Evolutionary conservation across 2,329 filamentous ascomycete species (phyloP).

Genomic region (Erysiphe pulchra): DNA sequence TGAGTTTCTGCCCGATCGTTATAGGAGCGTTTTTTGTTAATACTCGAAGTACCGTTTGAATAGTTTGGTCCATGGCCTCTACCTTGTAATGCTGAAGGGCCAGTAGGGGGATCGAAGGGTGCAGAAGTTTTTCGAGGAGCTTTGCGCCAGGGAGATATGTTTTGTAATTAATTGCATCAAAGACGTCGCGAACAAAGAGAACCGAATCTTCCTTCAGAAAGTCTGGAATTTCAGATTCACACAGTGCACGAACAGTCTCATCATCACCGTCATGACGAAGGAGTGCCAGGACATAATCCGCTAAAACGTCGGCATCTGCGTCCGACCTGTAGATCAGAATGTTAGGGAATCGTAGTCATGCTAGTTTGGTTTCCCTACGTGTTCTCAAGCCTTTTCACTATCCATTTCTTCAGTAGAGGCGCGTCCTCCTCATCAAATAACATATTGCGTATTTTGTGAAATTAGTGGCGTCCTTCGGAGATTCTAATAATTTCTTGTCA

Average conservation of each 20-base stretch:
- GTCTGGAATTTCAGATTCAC: constrained; percentile 46
- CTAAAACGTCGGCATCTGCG: constrained; percentile 57
- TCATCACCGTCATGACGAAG: constrained; percentile 42
- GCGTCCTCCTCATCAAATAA: constrained; percentile 36
- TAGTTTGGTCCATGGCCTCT: constrained; percentile 7
- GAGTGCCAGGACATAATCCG: constrained; percentile 62
- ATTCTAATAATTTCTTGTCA: no score
- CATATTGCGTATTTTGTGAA: constrained; percentile 17
- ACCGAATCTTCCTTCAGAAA: constrained; percentile 43
- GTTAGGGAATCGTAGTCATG: background rate
- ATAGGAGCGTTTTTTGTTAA: constrained; percentile 26
- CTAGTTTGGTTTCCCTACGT: constrained; percentile 25
- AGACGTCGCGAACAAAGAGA: constrained; percentile 45
- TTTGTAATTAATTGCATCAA: constrained; percentile 35
- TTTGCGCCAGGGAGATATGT: constrained; percentile 30
- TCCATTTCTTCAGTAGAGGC: constrained; percentile 45
- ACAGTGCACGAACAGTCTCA: constrained; percentile 37
- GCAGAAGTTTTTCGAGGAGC: constrained; percentile 11
- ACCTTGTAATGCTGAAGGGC: constrained; percentile 8
- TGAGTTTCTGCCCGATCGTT: constrained; percentile 25
- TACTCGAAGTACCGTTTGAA: constrained; percentile 7
- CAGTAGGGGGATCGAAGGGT: constrained; percentile 9
- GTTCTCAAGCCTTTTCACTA: constrained; percentile 50
- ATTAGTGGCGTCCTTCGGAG: no score
- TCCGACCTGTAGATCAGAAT: constrained; percentile 31